Conservation (phyloP, 2,329 filamentous ascomycete species). For the Monilinia fructicola region DNA sequence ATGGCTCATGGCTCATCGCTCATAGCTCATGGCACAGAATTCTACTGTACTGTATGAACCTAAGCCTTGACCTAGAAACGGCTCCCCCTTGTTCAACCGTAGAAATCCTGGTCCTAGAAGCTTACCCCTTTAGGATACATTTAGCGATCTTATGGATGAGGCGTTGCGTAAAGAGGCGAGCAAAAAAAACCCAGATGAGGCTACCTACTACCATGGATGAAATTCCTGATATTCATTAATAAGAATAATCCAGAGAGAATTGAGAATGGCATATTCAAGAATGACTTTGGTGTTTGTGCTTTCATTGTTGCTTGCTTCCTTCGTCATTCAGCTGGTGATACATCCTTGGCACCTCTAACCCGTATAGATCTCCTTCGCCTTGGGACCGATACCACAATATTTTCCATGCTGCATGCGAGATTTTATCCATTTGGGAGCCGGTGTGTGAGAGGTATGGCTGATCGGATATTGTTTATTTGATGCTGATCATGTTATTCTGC, state of each 20-base stretch:
- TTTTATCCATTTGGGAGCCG: conserved; percentile 17
- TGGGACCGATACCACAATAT: neutral
- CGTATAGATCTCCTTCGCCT: conserved; percentile 3
- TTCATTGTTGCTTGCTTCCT: conserved; percentile 16
- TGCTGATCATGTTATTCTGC: conserved; percentile 17
- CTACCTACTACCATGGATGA: neutral
- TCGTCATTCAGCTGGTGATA: conserved; percentile 20
- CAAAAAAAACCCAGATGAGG: conserved; percentile 18
- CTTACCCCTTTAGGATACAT: conserved; percentile 19
- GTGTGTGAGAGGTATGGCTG: conserved; percentile 11
- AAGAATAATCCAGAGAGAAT: neutral
- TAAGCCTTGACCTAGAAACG: conserved; percentile 21
- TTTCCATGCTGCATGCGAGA: conserved; percentile 20
- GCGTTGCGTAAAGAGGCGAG: conserved; percentile 21
- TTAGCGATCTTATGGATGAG: conserved; percentile 18
- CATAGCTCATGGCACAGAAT: neutral
- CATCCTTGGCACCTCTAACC: neutral
- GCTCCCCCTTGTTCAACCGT: conserved; percentile 16
- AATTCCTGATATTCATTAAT: neutral
- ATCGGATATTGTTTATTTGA: conserved; percentile 5
- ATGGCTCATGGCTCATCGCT: too few species aligned
- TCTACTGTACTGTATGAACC: neutral
- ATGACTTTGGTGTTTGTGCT: conserved; percentile 16
- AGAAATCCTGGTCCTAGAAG: neutral
- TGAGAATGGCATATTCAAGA: conserved; percentile 9